These are phyloP conservation scores for Schizothecium vesticola DNA, from an alignment of 495 filamentous ascomycete genomes.

Conservation along the genomic window DNA sequence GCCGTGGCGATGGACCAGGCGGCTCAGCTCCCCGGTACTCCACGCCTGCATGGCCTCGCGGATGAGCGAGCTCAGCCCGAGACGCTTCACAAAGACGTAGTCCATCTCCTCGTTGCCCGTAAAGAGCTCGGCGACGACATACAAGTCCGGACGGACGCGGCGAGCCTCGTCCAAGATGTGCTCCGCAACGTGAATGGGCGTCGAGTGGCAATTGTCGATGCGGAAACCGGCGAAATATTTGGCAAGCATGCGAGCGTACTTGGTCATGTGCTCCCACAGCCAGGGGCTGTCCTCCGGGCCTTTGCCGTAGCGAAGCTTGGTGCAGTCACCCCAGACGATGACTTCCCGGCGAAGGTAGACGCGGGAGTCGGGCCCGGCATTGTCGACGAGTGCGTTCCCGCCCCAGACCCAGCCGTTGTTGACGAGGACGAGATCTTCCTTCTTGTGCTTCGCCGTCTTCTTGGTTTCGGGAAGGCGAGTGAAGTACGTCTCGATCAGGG, in stretches of 20 bases:
- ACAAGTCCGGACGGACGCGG: constrained; percentile 78
- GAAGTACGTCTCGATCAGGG: constrained; percentile 95
- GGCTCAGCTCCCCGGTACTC: constrained; percentile 86
- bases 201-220: constrained; percentile 98
- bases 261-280: constrained; percentile 92
- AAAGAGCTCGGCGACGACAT: constrained; percentile 93
- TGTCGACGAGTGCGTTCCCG: constrained; percentile 86
- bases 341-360: constrained; percentile 92
- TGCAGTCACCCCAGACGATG: constrained; percentile 97
- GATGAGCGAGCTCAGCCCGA: constrained; percentile 85
- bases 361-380: constrained; percentile 80
- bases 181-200: constrained; percentile 86
- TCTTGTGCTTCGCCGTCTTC: constrained; percentile 67
- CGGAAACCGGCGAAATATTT: constrained; percentile 94
- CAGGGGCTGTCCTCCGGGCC: constrained; percentile 81
- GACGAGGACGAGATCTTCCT: constrained; percentile 72
- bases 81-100: constrained; percentile 86
- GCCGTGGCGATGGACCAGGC: constrained; percentile 89
- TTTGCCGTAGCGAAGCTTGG: constrained; percentile 88
- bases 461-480: constrained; percentile 81
- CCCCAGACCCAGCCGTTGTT: constrained; percentile 99
- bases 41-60: constrained; percentile 98
- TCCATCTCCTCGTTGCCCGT: constrained; percentile 94
- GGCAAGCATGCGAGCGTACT: constrained; percentile 87
- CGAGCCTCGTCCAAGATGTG: constrained; percentile 90